These are phyloP conservation scores for Globisporangium middletonii DNA, from an alignment of 352 stramenopile species.

Conservation along the genomic window DNA sequence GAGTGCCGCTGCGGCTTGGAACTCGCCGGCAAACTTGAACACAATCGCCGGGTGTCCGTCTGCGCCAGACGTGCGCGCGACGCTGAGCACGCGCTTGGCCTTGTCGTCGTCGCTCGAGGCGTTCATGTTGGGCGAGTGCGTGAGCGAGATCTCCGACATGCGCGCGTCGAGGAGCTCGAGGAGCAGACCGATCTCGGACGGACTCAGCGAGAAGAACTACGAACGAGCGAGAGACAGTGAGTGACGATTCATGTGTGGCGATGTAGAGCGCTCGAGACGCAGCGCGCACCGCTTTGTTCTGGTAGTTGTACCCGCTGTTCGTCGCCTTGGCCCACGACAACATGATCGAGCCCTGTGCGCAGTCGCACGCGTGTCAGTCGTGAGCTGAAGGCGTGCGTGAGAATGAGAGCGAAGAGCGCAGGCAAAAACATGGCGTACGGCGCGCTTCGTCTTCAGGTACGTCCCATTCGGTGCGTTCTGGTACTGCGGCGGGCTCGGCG, in stretches of 20 bases:
- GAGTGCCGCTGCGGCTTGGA: slow-evolving; percentile 45
- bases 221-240: background rate
- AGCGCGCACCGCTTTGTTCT: slow-evolving; percentile 63
- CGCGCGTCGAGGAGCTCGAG: slow-evolving; percentile 71
- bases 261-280: background rate
- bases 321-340: slow-evolving; percentile 73
- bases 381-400: background rate
- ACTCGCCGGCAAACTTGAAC: slow-evolving; percentile 52
- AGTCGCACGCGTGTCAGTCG: background rate
- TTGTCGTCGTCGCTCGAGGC: slow-evolving; percentile 36
- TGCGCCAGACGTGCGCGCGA: slow-evolving; percentile 26
- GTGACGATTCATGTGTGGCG: background rate
- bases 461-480: slow-evolving; percentile 31
- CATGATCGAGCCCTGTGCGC: slow-evolving; percentile 66
- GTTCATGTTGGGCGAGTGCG: slow-evolving; percentile 80
- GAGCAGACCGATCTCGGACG: slow-evolving; percentile 68
- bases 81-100: slow-evolving; percentile 43
- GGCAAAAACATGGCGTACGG: slow-evolving; percentile 21
- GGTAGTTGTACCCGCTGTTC: slow-evolving; percentile 72
- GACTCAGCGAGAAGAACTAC: slow-evolving; percentile 79
- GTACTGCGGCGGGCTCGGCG: slow-evolving; percentile 65
- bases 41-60: slow-evolving; percentile 50
- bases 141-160: slow-evolving; percentile 56
- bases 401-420: background rate
- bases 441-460: slow-evolving; percentile 81